Conservation (phyloP, 176 grass and related monocot species). For the Pharus latifolius region DNA sequence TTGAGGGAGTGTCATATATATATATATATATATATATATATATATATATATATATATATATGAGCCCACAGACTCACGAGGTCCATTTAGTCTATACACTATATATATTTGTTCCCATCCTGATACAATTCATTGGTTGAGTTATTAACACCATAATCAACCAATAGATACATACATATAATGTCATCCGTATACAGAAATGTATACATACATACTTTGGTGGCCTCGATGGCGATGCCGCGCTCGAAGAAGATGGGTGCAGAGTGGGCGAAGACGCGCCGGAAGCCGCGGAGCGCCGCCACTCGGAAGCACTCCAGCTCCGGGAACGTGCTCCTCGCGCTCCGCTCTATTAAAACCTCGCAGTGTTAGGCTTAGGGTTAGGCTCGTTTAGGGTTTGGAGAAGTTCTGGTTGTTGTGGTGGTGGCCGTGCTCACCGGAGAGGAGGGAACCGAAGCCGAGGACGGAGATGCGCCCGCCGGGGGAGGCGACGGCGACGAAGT, state of each 20-base stretch:
- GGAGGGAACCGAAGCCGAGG: slow-evolving; percentile 83
- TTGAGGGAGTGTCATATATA: too few species aligned
- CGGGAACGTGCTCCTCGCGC: slow-evolving; percentile 93
- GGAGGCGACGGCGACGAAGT: slow-evolving; percentile 41
- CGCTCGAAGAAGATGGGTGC: slow-evolving; percentile 92
- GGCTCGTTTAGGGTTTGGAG: background rate
- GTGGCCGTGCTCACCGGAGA: slow-evolving; percentile 42
- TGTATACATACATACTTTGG: background rate
- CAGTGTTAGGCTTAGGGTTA: background rate
- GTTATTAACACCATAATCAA: too few species aligned
- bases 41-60: too few species aligned
- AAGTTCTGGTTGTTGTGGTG: background rate
- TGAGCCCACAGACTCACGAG: too few species aligned
- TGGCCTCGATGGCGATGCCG: slow-evolving; percentile 57
- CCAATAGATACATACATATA: background rate
- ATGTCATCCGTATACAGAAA: background rate
- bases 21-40: too few species aligned
- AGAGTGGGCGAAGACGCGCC: slow-evolving; percentile 74
- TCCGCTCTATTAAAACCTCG: slow-evolving; percentile 40
- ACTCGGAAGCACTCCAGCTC: slow-evolving; percentile 67
- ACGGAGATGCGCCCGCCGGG: slow-evolving; percentile 50
- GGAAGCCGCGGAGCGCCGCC: slow-evolving; percentile 62
- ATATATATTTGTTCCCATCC: too few species aligned
- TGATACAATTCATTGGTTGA: too few species aligned
- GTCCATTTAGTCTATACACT: too few species aligned